Evolutionary conservation across 2,329 filamentous ascomycete genomes (phyloP).

Genomic region (Colletotrichum destructivum): DNA sequence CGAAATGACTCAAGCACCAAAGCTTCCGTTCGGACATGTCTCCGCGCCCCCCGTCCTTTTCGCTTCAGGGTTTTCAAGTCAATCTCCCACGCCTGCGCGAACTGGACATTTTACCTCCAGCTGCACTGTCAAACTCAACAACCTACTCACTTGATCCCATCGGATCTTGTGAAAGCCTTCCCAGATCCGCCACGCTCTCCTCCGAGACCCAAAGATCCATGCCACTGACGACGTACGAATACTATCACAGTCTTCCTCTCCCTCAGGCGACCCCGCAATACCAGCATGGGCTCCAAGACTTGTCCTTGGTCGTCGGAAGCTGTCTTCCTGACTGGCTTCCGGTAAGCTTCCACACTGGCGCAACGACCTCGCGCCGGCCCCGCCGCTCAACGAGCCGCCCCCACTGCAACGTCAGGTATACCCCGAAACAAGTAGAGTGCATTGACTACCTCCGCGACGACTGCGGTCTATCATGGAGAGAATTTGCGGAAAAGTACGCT

Average conservation of each 20-base stretch:
- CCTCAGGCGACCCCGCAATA: background rate
- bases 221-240: background rate
- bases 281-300: background rate
- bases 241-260: background rate
- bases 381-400: background rate
- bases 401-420: background rate
- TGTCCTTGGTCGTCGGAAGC: background rate
- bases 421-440: background rate
- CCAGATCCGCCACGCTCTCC: background rate
- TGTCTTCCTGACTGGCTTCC: background rate
- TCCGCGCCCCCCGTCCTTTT: background rate
- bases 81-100: background rate
- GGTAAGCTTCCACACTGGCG: background rate
- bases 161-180: background rate
- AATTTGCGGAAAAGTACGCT: background rate
- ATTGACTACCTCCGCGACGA: background rate
- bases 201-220: background rate
- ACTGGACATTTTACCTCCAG: background rate
- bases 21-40: background rate
- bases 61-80: background rate
- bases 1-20: background rate
- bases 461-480: background rate
- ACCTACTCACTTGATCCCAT: background rate
- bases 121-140: background rate
- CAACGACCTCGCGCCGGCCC: background rate